phyloP scores from a whole-genome alignment of 139 green algal species.

The Tetratostichococcus sp. region DNA sequence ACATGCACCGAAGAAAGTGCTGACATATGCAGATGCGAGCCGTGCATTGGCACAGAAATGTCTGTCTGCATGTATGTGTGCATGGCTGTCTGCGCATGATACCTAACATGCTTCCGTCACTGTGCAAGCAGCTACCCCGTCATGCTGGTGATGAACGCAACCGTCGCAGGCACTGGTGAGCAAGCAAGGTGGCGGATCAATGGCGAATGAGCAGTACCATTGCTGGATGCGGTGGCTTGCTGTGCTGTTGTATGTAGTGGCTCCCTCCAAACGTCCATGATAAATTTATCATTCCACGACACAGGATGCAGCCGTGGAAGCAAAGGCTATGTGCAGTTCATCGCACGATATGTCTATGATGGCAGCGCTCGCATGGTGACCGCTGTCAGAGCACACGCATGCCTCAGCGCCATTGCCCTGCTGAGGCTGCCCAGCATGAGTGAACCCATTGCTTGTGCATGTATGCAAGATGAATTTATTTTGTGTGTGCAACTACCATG shows the following conservation, averaged over 20 bases:
- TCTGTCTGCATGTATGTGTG: too few species aligned
- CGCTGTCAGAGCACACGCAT: background rate
- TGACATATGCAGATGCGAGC: too few species aligned
- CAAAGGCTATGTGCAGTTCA: background rate
- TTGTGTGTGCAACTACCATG: too few species aligned
- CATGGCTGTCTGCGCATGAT: too few species aligned
- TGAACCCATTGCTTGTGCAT: background rate
- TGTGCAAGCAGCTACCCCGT: background rate
- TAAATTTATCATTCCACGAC: background rate
- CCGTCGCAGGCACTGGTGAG: background rate
- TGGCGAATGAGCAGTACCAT: too few species aligned
- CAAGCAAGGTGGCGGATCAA: too few species aligned
- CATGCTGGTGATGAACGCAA: background rate
- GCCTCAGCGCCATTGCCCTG: background rate
- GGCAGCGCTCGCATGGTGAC: background rate
- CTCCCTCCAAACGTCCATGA: too few species aligned
- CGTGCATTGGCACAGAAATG: too few species aligned
- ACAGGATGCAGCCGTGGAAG: background rate
- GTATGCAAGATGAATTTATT: background rate
- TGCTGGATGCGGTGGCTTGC: too few species aligned
- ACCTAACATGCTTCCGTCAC: background rate
- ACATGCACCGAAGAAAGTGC: too few species aligned
- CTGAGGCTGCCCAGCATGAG: background rate
- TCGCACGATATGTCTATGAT: background rate
- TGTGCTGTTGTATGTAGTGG: too few species aligned